phyloP scores from a whole-genome alignment of 495 filamentous ascomycete genomes.

The Penicillium lividum region DNA sequence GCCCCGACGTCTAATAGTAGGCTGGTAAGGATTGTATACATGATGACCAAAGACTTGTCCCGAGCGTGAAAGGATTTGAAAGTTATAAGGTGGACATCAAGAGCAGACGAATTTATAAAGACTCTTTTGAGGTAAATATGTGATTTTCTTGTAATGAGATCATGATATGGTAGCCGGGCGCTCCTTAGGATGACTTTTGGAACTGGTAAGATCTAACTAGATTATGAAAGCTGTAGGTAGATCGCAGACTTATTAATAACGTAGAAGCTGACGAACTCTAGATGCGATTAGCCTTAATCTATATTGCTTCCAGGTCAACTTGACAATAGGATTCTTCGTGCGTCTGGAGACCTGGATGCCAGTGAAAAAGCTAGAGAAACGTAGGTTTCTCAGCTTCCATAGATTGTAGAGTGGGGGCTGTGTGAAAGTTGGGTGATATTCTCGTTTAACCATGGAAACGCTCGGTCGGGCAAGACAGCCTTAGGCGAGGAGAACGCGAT shows the following conservation, averaged over 20 bases:
- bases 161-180: not conserved
- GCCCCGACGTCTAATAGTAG: not conserved
- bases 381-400: not conserved
- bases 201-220: not conserved
- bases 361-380: not conserved
- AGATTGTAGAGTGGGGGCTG: not conserved
- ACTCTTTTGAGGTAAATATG: not conserved
- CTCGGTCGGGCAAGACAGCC: not conserved
- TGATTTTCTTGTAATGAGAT: not conserved
- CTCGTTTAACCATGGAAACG: not conserved
- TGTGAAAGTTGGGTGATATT: not conserved
- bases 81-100: not conserved
- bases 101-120: not conserved
- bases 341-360: not conserved
- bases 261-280: not conserved
- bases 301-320: not conserved
- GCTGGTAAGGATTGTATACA: not conserved
- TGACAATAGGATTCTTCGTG: not conserved
- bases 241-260: not conserved
- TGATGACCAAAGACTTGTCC: not conserved
- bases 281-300: not conserved
- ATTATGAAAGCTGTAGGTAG: too few relatives aligned
- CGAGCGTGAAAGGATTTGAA: not conserved
- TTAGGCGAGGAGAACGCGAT: not conserved
- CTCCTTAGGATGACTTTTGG: not conserved